Evolutionary conservation across 371 early-diverging fungal genomes (phyloP).

Genomic region (Haplosporangium sp.): DNA sequence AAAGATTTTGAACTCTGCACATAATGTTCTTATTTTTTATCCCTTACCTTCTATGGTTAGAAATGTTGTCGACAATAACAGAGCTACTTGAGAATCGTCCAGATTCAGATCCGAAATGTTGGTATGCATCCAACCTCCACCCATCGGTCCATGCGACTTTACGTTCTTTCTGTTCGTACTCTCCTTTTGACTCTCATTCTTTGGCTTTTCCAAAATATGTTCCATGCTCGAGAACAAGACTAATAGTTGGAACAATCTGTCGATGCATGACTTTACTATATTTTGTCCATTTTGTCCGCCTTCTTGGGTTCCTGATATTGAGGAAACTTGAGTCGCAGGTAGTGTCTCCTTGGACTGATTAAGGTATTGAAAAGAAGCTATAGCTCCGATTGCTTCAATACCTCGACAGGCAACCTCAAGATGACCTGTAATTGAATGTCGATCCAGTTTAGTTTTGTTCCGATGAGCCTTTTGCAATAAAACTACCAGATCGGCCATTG

Average conservation of each 20-base stretch:
- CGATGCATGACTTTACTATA: conserved; percentile 12
- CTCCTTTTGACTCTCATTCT: neutral
- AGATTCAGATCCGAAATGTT: conserved; percentile 14
- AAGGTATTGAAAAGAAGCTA: conserved; percentile 12
- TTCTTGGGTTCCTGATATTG: neutral
- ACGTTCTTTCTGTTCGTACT: neutral
- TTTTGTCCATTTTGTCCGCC: neutral
- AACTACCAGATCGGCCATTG: conserved; percentile 8
- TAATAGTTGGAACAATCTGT: conserved; percentile 25
- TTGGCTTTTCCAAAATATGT: conserved; percentile 5
- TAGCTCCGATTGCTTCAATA: conserved; percentile 19
- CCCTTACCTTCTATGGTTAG: conserved; percentile 31
- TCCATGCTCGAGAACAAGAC: conserved; percentile 25
- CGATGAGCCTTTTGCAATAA: conserved; percentile 8
- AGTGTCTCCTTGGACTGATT: neutral
- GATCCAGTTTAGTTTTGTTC: conserved; percentile 8
- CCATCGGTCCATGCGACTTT: neutral
- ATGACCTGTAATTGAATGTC: conserved; percentile 9
- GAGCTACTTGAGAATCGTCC: conserved; percentile 18
- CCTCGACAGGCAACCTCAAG: conserved; percentile 17
- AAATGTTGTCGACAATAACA: conserved; percentile 15
- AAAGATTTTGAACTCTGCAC: neutral
- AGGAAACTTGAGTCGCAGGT: neutral
- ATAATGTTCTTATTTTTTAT: neutral
- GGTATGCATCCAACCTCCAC: conserved; percentile 7